Evolutionary conservation across 768 basidiomycete genomes (phyloP), one percentile per base, ranked within the genome.

Genomic region (Mycena olivaceomarginata): DNA sequence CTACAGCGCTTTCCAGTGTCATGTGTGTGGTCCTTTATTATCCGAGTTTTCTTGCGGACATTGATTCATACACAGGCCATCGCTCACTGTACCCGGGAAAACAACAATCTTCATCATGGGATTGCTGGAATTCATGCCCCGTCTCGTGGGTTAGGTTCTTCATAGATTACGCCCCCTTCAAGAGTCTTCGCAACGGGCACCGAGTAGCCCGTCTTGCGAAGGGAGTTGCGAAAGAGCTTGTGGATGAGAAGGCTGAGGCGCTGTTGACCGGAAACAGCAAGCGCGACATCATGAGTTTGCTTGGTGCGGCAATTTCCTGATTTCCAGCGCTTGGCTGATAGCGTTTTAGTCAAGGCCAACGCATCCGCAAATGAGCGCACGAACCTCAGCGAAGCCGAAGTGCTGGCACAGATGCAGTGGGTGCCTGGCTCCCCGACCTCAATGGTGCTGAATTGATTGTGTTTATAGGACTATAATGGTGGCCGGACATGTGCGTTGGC

Each of bases 251-350:
- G 82, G 83, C 87, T 4, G 88, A 89, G 56, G 90, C 88, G 11
- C 83, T 90, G 31, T 77, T 87, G 9, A 85, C 87, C 64, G 92
- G 91, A 8, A 91, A 89, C 80, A 86, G 87, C 37, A 88, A 86
- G 67, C 89, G 89, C 60, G 92, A 93, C 80, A 86, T 92, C 31
- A 84, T 93, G 77, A 91, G 91, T 75, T 84, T 93, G n/a, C 84
- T 93, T 18, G 89, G 92, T 92, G 59, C 51, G 83, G 86, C 80
- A 81, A 82, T 84, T 25, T 20, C 25, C 10, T 39, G 22, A 53
- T 25, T 5, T 70, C 20, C n/a, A 7, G 45, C 12, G 2, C 11
- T 12, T 45, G 13, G n/a, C 31, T 63, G 15, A 70, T 8, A 16
- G n/a, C 57, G 11, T 22, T 31, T 12, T 16, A 71, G 60, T 63